Base-by-base conservation (phyloP, 805 yeast genomes). In the Candida tammaniensis region DNA sequence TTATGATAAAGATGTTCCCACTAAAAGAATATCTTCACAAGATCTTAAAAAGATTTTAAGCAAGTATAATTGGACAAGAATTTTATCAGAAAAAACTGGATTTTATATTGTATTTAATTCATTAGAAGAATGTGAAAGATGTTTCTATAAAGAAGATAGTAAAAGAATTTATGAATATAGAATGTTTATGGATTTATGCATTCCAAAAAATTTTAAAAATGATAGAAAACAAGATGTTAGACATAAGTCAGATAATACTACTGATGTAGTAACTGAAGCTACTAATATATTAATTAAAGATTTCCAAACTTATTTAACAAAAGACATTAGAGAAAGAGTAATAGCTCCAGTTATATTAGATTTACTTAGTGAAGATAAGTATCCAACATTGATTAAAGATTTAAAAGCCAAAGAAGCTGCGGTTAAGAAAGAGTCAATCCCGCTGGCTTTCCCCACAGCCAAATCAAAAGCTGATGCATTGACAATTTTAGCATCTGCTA, bases 241-340 rank as follows among this genome's bases (percentile, higher is more conserved):
- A n/a, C 13, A 13, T 9, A 9, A 26, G 6, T 16, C 12, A 11
- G 62, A 50, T 36, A 22, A 36, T 11, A 20, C 8, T 12, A 24
- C 30, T 20, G 64, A 51, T 38, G 66, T 76, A 1, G 59, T 79
- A 2, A 74, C 73, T 13, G 85, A 80, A 30, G 82, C 95, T 0
- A 67, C 75, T 1, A 60, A 70, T 15, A 59, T 71, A 33, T 61
- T 88, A 30, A 52, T 80, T 17, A 76, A 73, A 36, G 95, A 87
- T 44, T 68, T 87, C 32, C 76, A 76, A 39, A 61, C 65, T 8
- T 78, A 80, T 30, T 54, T 87, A 28, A 61, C 78, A 14, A 81
- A 82, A 40, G 95, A 87, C 57, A 74, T 87, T 16, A 68, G 84
- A 44, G 91, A 80, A 48, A 74, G 86, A 40, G 59, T 84, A 3